Conservation (phyloP, 2,329 filamentous ascomycete species). For the Ceratocystis lukuohia region DNA sequence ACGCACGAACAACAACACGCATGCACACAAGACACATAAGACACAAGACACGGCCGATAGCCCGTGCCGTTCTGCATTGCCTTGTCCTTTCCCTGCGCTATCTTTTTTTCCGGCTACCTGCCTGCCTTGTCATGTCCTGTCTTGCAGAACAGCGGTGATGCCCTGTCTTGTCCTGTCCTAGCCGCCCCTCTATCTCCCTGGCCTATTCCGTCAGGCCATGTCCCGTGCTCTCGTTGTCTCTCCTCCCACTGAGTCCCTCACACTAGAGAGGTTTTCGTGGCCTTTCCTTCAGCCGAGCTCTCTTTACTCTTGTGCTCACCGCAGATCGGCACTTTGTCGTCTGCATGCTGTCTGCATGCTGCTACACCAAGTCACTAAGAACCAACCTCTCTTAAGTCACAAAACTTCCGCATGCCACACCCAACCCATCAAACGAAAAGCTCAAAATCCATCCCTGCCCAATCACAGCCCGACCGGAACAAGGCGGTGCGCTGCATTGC, state of each 20-base stretch:
- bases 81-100: no score
- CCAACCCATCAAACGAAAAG: neutral
- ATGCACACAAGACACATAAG: no score
- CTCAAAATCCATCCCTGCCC: neutral
- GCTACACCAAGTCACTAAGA: neutral
- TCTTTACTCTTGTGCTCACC: neutral
- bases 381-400: neutral
- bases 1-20: neutral
- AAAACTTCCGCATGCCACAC: no score
- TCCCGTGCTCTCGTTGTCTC: neutral
- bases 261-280: neutral
- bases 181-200: neutral
- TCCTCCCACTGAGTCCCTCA: neutral
- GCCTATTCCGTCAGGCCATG: no score
- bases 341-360: neutral
- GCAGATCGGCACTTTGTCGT: neutral
- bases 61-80: neutral
- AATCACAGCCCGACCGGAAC: neutral
- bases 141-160: conserved; percentile 7
- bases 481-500: neutral
- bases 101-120: neutral
- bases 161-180: neutral
- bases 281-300: neutral
- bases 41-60: neutral
- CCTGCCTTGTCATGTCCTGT: neutral